phyloP scores from a whole-genome alignment of 257 asterid genomes.

The Forsythia suspensa region DNA sequence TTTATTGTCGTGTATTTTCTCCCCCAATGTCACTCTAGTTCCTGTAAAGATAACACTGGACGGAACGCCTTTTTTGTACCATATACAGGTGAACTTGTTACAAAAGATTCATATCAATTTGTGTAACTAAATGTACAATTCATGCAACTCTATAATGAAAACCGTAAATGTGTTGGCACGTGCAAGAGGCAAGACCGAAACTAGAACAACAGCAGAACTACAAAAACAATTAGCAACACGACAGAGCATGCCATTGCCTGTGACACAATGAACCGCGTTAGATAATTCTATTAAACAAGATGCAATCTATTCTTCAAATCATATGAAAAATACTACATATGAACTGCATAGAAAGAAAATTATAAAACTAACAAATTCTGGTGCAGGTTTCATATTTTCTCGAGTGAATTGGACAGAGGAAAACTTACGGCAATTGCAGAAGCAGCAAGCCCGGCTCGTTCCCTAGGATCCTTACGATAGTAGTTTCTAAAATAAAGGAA shows the following conservation, averaged over 20 bases:
- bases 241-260: conserved; percentile 71
- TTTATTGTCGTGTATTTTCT: not conserved
- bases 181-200: conserved; percentile 20
- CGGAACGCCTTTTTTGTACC: not conserved
- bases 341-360: not conserved
- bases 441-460: conserved; percentile 98
- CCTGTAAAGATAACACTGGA: not conserved
- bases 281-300: not conserved
- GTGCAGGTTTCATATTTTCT: not conserved
- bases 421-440: conserved; percentile 87
- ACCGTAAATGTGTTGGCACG: conserved; percentile 1
- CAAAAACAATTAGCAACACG: conserved; percentile 44
- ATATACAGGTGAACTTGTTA: not conserved
- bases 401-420: not conserved
- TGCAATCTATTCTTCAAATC: too few relatives aligned
- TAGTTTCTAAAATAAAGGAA: conserved; percentile 80
- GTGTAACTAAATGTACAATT: not conserved
- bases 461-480: conserved; percentile 94
- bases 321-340: too few relatives aligned
- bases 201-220: conserved; percentile 49
- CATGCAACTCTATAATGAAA: conserved; percentile 20
- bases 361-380: not conserved
- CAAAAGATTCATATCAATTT: not conserved
- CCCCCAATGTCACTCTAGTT: not conserved
- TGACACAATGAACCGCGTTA: conserved; percentile 17